Evolutionary conservation across 768 basidiomycete genomes (phyloP), one percentile per base, ranked within the genome.

Genomic region (Hypsizygus marmoreus): DNA sequence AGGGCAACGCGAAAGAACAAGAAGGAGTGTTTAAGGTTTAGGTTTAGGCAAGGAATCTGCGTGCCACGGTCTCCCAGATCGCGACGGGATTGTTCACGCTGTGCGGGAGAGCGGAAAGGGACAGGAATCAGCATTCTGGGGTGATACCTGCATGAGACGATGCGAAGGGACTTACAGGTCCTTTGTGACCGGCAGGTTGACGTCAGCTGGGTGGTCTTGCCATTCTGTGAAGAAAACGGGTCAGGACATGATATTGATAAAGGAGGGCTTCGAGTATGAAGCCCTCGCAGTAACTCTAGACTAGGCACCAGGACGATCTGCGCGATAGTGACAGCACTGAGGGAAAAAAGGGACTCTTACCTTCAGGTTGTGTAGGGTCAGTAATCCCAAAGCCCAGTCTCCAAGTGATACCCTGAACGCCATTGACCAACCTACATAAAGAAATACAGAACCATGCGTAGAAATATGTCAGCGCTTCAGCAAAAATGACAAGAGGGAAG

Each of bases 341-440:
- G 23, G 8, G 37, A 25, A 17, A 35, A 9, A 20, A 38, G 26
- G 24, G 28, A 51, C 29, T 47, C 66, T 31, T 49, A 80, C 81
- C 80, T 72, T 83, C 82, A 3, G 81, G 81, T 60, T 75, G 63
- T 12, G 61, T 55, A 4, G 77, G 68, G 51, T 80, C 63, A 36
- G 77, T 63, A 28, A 83, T 66, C 3, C 81, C 81, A 57, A 80
- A 82, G 3, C 73, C 81, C n/a, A 83, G 68, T 45, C 82, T 65
- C 80, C 80, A 84, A 23, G 82, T 82, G 33, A 83, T 76, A 20
- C 81, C 81, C 61, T 79, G 78, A n/a, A 80, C 62, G 45, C 75
- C 76, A 56, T 80, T 80, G 13, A 75, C 76, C 50, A 75, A 45
- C 51, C 79, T 80, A 43, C 25, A 34, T 33, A 45, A 51, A 49